phyloP scores from a whole-genome alignment of 1,284 basidiomycete genomes.

The Ceratobasidium sp. region DNA sequence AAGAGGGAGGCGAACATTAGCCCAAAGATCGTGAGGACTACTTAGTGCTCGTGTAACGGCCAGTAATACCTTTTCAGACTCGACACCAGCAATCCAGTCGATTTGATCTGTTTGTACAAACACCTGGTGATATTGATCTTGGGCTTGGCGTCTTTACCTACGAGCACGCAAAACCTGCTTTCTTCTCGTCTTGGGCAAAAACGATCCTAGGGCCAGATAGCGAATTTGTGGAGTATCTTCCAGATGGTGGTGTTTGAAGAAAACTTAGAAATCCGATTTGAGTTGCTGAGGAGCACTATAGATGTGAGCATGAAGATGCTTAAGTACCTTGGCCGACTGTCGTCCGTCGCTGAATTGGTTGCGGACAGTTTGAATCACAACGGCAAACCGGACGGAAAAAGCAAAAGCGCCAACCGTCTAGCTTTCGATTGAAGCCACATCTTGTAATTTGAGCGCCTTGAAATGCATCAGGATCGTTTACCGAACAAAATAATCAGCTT shows the following conservation, averaged over 20 bases:
- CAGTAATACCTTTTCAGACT: slow-evolving; percentile 20
- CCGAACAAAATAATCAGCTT: too few relatives aligned
- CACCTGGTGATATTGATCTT: slow-evolving; percentile 39
- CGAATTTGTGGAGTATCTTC: slow-evolving; percentile 35
- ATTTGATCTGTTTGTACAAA: slow-evolving; percentile 36
- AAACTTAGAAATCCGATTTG: slow-evolving; percentile 31
- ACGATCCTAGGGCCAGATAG: slow-evolving; percentile 32
- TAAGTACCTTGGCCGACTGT: neutral
- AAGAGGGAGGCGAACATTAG: slow-evolving; percentile 36
- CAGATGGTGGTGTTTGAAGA: slow-evolving; percentile 30
- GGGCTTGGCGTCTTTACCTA: slow-evolving; percentile 40
- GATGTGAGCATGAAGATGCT: slow-evolving; percentile 43
- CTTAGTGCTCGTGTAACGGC: neutral
- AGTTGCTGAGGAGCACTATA: slow-evolving; percentile 27
- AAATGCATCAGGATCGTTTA: too few relatives aligned
- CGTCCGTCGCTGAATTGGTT: too few relatives aligned
- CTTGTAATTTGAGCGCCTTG: too few relatives aligned
- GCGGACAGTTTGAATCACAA: too few relatives aligned
- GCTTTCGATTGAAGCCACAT: too few relatives aligned
- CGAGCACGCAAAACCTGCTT: slow-evolving; percentile 36
- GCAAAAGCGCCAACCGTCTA: too few relatives aligned
- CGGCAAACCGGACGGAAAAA: too few relatives aligned
- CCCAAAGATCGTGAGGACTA: slow-evolving; percentile 21
- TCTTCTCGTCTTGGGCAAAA: slow-evolving; percentile 16
- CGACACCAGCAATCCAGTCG: slow-evolving; percentile 19